Percentiles rank a stretch among this genome's conserved stretches.
phyloP scores from a whole-genome alignment of 2,329 filamentous ascomycete species.

The Alternaria longipes region DNA sequence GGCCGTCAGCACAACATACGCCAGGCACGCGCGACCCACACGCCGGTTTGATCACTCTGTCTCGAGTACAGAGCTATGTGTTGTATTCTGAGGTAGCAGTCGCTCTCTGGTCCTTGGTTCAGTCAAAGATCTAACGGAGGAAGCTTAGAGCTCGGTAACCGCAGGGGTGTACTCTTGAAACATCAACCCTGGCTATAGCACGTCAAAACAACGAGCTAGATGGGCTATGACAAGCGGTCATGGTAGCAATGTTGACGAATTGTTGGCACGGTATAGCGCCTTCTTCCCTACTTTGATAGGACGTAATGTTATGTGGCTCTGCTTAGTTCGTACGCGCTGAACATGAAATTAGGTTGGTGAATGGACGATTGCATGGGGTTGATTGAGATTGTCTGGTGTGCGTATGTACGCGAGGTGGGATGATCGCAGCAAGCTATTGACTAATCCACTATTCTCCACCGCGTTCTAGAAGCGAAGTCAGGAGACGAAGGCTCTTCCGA shows the following conservation, averaged over 20 bases:
- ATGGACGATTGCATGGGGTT: background rate
- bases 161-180: slow-evolving; percentile 32
- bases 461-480: slow-evolving; percentile 18
- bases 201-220: slow-evolving; percentile 26
- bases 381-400: background rate
- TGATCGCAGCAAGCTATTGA: slow-evolving; percentile 7
- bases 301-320: background rate
- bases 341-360: background rate
- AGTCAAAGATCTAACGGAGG: slow-evolving; percentile 2
- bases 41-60: background rate
- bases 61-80: slow-evolving; percentile 8
- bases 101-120: background rate
- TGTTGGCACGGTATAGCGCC: background rate
- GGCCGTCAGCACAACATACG: slow-evolving; percentile 22
- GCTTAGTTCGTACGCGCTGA: background rate
- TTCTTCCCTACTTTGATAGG: background rate
- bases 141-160: slow-evolving; percentile 10
- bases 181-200: slow-evolving; percentile 32
- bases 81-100: background rate
- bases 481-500: slow-evolving; percentile 6
- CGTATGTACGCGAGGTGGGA: slow-evolving; percentile 15
- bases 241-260: slow-evolving; percentile 6
- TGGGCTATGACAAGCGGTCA: slow-evolving; percentile 13
- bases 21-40: slow-evolving; percentile 10
- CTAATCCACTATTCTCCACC: slow-evolving; percentile 16